Base-by-base conservation (phyloP, 768 basidiomycete genomes). In the Leccinum arenicola region DNA sequence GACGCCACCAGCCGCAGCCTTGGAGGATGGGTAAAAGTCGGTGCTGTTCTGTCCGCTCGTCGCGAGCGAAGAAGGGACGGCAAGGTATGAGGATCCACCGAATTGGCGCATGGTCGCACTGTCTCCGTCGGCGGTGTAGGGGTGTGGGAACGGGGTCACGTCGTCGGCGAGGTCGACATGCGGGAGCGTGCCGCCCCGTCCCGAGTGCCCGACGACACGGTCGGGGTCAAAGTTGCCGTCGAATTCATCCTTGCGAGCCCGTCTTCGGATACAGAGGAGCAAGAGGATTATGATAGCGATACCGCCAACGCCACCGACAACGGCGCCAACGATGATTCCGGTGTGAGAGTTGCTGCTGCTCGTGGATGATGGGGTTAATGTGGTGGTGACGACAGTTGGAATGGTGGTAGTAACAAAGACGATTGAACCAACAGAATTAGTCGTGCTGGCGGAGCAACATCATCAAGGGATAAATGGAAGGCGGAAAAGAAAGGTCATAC, bases 191-290 rank as follows among this genome's bases (percentile, higher is more conserved):
- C 63, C 70, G 4, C 66, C 65, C 3, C 8, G 33, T 52, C 70
- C n/a, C 15, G 36, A 3, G 33, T 71, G 73, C 11, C 65, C 67
- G 3, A 73, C 61, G 45, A 81, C 74, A 6, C 74, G 76, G 59
- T 81, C 80, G 0, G 80, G 80, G 40, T 81, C 80, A 58, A 81
- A 81, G 71, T 81, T 73, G 53, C 80, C 80, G 56, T 81, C 80
- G 50, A 81, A 81, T 27, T 82, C 80, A 57, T 79, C 75, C 35
- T 61, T 64, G 50, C 61, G 62, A 9, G 38, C 51, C 3, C 67
- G 61, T 25, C 56, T 64, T 7, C 71, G 68, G 47, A 76, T 54
- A 48, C 70, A 74, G 55, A 73, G 68, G 52, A 74, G 10, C 15
- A 76, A 33, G 58, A 75, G 23, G 3, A 61, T 61, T 19, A 78